Evolutionary conservation across 352 stramenopile genomes (phyloP).

Genomic region (Globisporangium echinulatum): DNA sequence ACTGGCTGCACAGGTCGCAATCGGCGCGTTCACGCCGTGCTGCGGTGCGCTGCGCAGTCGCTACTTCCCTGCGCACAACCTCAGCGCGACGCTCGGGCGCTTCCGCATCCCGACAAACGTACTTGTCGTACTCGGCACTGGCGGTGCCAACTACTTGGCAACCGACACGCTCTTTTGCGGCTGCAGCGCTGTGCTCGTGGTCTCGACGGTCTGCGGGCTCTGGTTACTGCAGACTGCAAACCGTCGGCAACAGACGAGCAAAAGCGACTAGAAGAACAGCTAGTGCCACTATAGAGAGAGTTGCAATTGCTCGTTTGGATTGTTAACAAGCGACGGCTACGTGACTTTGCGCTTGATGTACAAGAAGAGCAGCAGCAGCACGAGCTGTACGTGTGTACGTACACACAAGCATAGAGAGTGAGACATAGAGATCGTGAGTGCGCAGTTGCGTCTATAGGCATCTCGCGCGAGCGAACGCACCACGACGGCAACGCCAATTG

Average conservation of each 20-base stretch:
- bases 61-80: constrained; percentile 30
- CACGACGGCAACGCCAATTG: constrained; percentile 54
- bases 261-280: no score
- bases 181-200: constrained; percentile 28
- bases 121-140: constrained; percentile 51
- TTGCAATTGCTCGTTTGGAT: no score
- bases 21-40: constrained; percentile 48
- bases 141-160: constrained; percentile 24
- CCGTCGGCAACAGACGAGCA: no score
- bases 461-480: constrained; percentile 23
- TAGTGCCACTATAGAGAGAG: not conserved
- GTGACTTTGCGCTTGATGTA: constrained; percentile 49
- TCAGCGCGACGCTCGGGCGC: constrained; percentile 42
- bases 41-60: constrained; percentile 41
- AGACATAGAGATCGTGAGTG: not conserved
- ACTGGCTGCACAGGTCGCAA: constrained; percentile 26
- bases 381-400: constrained; percentile 19
- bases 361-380: constrained; percentile 40
- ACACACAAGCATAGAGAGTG: not conserved
- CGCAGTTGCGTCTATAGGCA: not conserved
- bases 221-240: constrained; percentile 11
- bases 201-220: constrained; percentile 26
- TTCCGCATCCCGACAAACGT: constrained; percentile 65
- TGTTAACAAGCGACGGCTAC: constrained; percentile 14
- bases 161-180: constrained; percentile 30